phyloP scores from a whole-genome alignment of 164 flowering plant genomes.

The Magnolia sinica region DNA sequence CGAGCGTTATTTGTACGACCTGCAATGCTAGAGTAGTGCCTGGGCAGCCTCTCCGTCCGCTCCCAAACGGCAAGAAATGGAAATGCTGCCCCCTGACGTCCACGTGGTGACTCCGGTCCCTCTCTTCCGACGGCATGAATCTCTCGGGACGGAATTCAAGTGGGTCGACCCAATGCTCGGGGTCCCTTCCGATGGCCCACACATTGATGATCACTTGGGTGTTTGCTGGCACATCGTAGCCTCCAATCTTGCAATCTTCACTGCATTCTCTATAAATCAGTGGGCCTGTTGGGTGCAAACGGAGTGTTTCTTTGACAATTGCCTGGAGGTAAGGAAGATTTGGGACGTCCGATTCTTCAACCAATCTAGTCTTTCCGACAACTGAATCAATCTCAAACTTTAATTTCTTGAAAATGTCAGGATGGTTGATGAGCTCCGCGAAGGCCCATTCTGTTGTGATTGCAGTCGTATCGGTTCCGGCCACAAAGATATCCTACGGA shows the following conservation, averaged over 20 bases:
- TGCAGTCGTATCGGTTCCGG: conserved; percentile 7
- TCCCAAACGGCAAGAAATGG: conserved; percentile 31
- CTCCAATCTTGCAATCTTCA: conserved; percentile 6
- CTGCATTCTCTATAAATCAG: neutral
- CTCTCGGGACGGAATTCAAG: conserved; percentile 12
- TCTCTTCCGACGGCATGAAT: conserved; percentile 1
- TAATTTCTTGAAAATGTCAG: neutral
- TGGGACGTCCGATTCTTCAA: conserved; percentile 11
- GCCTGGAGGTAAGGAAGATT: conserved; percentile 14
- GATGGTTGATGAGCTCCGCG: conserved; percentile 13
- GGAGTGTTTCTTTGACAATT: conserved; percentile 2
- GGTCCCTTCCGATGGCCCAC: conserved; percentile 14
- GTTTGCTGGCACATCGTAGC: conserved; percentile 5
- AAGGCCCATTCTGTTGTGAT: conserved; percentile 12
- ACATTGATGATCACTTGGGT: neutral
- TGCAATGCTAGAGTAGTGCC: conserved; percentile 9
- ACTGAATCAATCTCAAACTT: conserved; percentile 4
- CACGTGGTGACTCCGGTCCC: neutral
- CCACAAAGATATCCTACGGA: conserved; percentile 8
- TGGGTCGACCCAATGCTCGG: conserved; percentile 7
- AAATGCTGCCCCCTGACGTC: conserved; percentile 33
- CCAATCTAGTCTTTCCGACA: conserved; percentile 5
- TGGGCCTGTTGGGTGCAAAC: conserved; percentile 7
- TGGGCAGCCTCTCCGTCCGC: conserved; percentile 31
- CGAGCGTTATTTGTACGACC: neutral